Conservation (phyloP, 768 basidiomycete species). For the Tylopilus felleus region DNA sequence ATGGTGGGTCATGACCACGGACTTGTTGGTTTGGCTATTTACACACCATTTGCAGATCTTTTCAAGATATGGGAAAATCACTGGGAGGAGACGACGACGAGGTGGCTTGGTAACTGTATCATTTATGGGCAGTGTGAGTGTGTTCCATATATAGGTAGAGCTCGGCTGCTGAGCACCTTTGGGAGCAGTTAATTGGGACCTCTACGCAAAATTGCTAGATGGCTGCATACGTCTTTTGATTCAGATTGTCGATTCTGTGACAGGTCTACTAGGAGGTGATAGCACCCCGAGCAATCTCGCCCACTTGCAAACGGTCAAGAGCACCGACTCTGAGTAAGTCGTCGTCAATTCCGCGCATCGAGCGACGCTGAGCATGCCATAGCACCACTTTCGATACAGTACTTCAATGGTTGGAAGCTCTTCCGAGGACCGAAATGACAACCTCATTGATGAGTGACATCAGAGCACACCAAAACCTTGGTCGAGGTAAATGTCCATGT, state of each 20-base stretch:
- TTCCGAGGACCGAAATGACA: constrained; percentile 18
- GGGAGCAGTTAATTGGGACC: constrained; percentile 52
- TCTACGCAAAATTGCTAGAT: constrained; percentile 47
- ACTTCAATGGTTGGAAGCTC: constrained; percentile 24
- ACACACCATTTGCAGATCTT: constrained; percentile 16
- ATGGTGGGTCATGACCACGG: constrained; percentile 40
- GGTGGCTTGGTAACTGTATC: constrained; percentile 24
- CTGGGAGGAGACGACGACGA: constrained; percentile 22
- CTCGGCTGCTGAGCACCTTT: neutral
- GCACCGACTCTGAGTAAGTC: constrained; percentile 42
- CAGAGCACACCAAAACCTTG: constrained; percentile 22
- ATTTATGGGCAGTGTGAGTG: constrained; percentile 47
- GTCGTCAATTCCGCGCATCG: neutral
- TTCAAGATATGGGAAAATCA: constrained; percentile 23
- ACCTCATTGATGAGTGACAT: constrained; percentile 22
- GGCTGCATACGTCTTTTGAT: constrained; percentile 41
- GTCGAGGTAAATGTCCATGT: constrained; percentile 22
- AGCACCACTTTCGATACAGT: constrained; percentile 26
- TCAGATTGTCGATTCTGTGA: constrained; percentile 29
- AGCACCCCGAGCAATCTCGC: constrained; percentile 31
- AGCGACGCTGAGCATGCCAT: neutral
- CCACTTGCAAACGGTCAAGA: constrained; percentile 30
- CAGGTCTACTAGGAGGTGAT: constrained; percentile 28
- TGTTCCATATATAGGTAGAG: neutral
- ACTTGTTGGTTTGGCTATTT: neutral